These are phyloP conservation scores for Acmispon strigosus DNA, from an alignment of 306 rosid species.

Conservation along the genomic window DNA sequence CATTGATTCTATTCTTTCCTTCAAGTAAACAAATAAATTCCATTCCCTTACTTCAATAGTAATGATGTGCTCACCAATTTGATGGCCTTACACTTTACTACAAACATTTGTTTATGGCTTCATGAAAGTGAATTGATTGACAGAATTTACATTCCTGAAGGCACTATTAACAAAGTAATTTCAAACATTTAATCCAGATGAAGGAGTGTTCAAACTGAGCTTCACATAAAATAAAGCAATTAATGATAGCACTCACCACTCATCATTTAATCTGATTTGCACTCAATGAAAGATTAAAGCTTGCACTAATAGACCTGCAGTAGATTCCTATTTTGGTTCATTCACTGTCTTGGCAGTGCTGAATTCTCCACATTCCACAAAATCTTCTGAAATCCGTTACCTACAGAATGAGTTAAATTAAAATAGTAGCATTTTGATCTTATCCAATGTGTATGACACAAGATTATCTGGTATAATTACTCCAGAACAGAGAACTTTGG, in stretches of 20 bases:
- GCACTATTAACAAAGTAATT: neutral
- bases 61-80: constrained; percentile 4
- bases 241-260: constrained; percentile 31
- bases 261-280: constrained; percentile 30
- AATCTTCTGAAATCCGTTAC: constrained; percentile 1
- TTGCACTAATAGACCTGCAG: neutral
- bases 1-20: neutral
- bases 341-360: neutral
- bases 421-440: neutral
- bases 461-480: neutral
- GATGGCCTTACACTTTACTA: neutral
- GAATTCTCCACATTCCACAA: constrained; percentile 13
- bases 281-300: constrained; percentile 34
- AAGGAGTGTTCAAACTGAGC: neutral
- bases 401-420: constrained; percentile 10
- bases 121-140: neutral
- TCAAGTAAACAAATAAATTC: neutral
- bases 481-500: neutral
- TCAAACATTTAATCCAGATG: neutral
- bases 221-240: neutral
- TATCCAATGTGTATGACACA: neutral
- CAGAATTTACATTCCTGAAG: neutral
- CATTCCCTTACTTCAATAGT: neutral
- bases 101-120: neutral
- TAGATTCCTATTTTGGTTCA: neutral